Conservation (phyloP, 495 filamentous ascomycete genomes). For the Symbiotaphrina buchneri region DNA sequence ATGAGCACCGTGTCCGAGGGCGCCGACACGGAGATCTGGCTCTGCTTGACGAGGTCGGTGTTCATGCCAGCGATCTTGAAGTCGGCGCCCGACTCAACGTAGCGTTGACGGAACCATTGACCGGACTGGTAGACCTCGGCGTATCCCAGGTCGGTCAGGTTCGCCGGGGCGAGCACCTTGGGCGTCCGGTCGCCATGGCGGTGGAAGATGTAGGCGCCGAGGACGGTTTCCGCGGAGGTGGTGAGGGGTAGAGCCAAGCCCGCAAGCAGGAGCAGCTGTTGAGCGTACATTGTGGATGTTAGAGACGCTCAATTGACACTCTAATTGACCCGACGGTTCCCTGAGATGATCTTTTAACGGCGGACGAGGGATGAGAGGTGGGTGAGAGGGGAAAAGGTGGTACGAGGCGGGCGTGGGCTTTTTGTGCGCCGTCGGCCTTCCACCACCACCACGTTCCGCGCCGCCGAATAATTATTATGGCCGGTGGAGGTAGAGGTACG, state of each 20-base stretch:
- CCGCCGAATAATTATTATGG: no score
- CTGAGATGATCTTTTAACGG: no score
- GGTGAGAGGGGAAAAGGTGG: no score
- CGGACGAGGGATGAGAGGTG: no score
- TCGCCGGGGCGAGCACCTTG: constrained; percentile 25
- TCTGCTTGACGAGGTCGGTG: constrained; percentile 27
- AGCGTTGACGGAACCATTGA: constrained; percentile 36
- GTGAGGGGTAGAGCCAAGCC: constrained; percentile 8
- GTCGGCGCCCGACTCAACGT: constrained; percentile 25
- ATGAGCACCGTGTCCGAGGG: constrained; percentile 39
- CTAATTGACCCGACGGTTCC: no score
- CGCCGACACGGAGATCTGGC: constrained; percentile 31
- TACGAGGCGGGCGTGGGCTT: no score
- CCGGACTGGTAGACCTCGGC: constrained; percentile 35
- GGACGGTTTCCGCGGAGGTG: constrained; percentile 31
- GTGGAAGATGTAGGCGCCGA: constrained; percentile 39
- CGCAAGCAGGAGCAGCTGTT: no score
- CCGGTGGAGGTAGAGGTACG: no score
- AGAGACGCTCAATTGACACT: no score
- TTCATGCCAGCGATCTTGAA: constrained; percentile 33
- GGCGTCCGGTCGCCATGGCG: constrained; percentile 42
- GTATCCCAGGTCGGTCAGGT: constrained; percentile 37
- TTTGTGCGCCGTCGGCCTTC: no score
- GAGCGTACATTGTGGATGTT: no score
- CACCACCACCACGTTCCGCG: no score